phyloP scores from a whole-genome alignment of 2,329 filamentous ascomycete species.

The Exophiala sp. region DNA sequence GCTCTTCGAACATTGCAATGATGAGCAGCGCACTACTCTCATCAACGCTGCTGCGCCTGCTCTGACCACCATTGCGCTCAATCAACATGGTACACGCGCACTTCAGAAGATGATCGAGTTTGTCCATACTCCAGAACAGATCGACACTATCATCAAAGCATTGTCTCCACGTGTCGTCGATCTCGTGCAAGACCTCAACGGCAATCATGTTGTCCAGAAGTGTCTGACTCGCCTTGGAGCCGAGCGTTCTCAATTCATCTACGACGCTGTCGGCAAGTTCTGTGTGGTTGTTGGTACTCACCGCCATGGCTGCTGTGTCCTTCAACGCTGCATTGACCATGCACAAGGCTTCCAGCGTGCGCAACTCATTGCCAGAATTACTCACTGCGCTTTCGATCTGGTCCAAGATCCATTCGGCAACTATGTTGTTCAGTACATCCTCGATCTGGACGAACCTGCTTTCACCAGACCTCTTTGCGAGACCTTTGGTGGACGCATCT shows the following conservation, averaged over 20 bases:
- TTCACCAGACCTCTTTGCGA: constrained; percentile 87
- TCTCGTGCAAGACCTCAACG: constrained; percentile 94
- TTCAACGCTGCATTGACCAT: constrained; percentile 97
- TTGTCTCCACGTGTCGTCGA: constrained; percentile 82
- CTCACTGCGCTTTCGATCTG: constrained; percentile 77
- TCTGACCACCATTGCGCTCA: constrained; percentile 89
- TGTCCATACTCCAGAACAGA: constrained; percentile 77
- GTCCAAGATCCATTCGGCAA: constrained; percentile 98
- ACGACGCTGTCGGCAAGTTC: constrained; percentile 82
- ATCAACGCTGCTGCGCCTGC: constrained; percentile 85
- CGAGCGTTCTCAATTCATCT: constrained; percentile 89
- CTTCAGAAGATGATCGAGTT: constrained; percentile 99
- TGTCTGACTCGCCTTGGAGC: constrained; percentile 91
- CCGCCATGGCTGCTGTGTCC: constrained; percentile 93
- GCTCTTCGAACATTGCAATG: constrained; percentile 88
- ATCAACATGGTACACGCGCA: constrained; percentile 94
- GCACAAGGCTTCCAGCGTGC: constrained; percentile 85
- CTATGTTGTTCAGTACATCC: constrained; percentile 98
- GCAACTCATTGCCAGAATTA: constrained; percentile 82
- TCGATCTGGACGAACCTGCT: constrained; percentile 80
- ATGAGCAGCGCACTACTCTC: constrained; percentile 88
- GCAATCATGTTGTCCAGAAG: constrained; percentile 99
- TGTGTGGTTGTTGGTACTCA: constrained; percentile 93
- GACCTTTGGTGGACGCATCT: constrained; percentile 71
- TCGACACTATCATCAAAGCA: constrained; percentile 77